A percentile compares a stretch with the other conserved stretches of the same genome.
These are phyloP conservation scores for Pleurotus pulmonarius DNA, from an alignment of 768 basidiomycete genomes.

Conservation along the genomic window DNA sequence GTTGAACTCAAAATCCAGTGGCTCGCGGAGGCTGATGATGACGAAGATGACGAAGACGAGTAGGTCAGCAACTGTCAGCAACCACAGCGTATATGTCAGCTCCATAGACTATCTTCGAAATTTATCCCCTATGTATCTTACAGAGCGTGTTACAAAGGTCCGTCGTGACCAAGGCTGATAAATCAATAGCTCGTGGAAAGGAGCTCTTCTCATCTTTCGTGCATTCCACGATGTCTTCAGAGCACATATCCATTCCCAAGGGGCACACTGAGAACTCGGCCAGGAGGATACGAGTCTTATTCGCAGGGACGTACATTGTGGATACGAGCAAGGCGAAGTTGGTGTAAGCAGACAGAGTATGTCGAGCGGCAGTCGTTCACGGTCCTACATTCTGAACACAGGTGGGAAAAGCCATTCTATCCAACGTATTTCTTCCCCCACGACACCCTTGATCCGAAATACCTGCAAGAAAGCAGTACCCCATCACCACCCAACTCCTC, in stretches of 20 bases:
- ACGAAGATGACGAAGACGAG: slow-evolving; percentile 54
- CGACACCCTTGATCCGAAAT: slow-evolving; percentile 40
- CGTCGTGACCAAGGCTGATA: no score
- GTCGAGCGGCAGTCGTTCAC: neutral
- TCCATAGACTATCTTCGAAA: no score
- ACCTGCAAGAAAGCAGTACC: slow-evolving; percentile 28
- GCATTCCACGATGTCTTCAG: neutral
- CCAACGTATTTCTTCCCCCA: slow-evolving; percentile 52
- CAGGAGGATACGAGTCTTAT: slow-evolving; percentile 53
- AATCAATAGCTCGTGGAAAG: no score
- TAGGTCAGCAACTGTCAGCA: neutral
- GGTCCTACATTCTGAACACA: slow-evolving; percentile 16
- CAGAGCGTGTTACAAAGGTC: no score
- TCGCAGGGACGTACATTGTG: slow-evolving; percentile 46
- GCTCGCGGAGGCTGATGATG: slow-evolving; percentile 87
- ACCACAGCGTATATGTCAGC: neutral
- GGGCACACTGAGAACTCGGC: slow-evolving; percentile 39
- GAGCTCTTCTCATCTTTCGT: neutral
- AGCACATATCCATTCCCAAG: neutral
- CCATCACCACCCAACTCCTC: slow-evolving; percentile 19
- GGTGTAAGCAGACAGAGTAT: slow-evolving; percentile 39
- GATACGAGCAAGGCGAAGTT: slow-evolving; percentile 56
- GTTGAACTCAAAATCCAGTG: slow-evolving; percentile 41
- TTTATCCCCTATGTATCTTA: no score
- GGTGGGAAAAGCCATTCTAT: slow-evolving; percentile 54